Evolutionary conservation across 2,329 filamentous ascomycete genomes (phyloP).

Genomic region (Ophiobolus disseminans): DNA sequence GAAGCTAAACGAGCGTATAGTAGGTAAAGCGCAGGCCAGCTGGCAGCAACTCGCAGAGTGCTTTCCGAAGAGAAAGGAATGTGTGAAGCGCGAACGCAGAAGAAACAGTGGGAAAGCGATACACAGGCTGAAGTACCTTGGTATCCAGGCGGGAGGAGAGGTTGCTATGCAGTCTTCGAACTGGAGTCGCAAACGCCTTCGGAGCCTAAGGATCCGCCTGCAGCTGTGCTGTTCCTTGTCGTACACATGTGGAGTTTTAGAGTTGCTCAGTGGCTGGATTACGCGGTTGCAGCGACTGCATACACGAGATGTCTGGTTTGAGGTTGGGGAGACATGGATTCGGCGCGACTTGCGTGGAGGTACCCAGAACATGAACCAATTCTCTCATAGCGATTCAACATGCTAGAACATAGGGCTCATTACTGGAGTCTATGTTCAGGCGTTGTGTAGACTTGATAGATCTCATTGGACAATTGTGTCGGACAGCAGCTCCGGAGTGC

Average conservation of each 20-base stretch:
- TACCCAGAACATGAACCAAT: not conserved
- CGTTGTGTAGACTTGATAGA: not conserved
- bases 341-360: constrained; percentile 1
- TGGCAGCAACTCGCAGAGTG: constrained; percentile 38
- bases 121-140: constrained; percentile 15
- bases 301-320: constrained; percentile 10
- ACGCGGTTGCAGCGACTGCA: constrained; percentile 7
- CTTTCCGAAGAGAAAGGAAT: constrained; percentile 21
- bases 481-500: not conserved
- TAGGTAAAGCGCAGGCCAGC: constrained; percentile 32
- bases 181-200: not conserved
- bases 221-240: constrained; percentile 7
- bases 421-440: constrained; percentile 9
- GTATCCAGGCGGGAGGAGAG: not conserved
- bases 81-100: constrained; percentile 9
- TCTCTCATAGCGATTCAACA: not conserved
- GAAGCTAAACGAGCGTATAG: constrained; percentile 12
- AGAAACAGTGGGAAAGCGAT: constrained; percentile 12
- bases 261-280: constrained; percentile 11
- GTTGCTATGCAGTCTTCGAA: constrained; percentile 8
- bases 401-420: not conserved
- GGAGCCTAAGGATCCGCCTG: constrained; percentile 17
- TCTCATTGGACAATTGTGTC: not conserved
- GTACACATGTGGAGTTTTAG: constrained; percentile 5
- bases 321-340: constrained; percentile 3